Evolutionary conservation across 129 eudicot genomes (phyloP), one percentile per base, ranked within the genome.

Genomic region (Chrysanthemum lavandulifolium): DNA sequence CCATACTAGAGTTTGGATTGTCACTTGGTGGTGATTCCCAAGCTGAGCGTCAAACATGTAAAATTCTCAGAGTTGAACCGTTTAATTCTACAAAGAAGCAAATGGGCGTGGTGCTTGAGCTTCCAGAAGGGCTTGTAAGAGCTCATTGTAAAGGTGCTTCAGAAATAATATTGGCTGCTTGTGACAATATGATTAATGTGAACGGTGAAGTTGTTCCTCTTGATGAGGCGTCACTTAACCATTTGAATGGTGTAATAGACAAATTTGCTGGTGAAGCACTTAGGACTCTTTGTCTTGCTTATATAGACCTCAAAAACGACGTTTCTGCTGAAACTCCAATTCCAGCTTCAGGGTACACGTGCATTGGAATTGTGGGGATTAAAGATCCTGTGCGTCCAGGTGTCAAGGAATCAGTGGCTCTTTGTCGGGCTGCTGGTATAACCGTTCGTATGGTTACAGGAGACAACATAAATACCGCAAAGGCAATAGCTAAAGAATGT

Each of bases 331-430:
- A 83, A 29, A 82, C 87, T 63, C 78, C 86, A 14, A 95, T 95
- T 78, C 99, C 99, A 10, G 57, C 62, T 12, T 79, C 82, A 0
- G 97, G 96, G 25, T 88, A 76, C 78, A 95, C 96, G 40, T 95
- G 96, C 71, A 83, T 95, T 53, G 99, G 99, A 63, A 91, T 95
- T 54, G 96, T 95, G 61, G 99, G 97, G 18, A 95, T 95, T 57
- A 95, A 95, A 71, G 99, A 95, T 85, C 99, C 99, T 11, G 95
- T 95, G 45, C 89, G 99, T 3, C 99, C 99, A 4, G 99, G 99
- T 61, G 99, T 95, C 51, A 85, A 79, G 81, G 97, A 95, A 63
- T 95, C 99, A 1, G 99, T 95, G 72, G 99, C 97, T 9, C 89
- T 88, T 59, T 95, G 99, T 76, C 82, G 88, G 5, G 83, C 99